These are phyloP conservation scores for Penicillium palitans DNA, from an alignment of 2,329 filamentous ascomycete species.

Conservation along the genomic window DNA sequence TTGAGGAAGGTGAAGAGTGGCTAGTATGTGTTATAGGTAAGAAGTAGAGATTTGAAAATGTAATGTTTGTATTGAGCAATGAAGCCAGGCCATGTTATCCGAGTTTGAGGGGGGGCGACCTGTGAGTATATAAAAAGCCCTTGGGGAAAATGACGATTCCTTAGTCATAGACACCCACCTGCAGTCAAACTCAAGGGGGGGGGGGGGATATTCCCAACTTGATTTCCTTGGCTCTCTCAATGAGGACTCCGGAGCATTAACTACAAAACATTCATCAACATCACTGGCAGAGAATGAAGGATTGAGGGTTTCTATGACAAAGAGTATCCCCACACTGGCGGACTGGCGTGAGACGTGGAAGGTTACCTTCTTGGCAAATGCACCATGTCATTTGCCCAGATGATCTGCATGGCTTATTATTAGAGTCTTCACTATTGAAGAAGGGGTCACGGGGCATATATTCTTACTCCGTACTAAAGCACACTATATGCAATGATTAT, in stretches of 20 bases:
- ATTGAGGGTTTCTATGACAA: conserved; percentile 11
- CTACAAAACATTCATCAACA: not conserved
- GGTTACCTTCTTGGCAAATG: conserved; percentile 14
- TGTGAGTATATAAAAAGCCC: not conserved
- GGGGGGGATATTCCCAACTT: conserved; percentile 7
- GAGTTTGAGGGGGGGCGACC: conserved; percentile 12
- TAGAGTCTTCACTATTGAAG: too few relatives aligned
- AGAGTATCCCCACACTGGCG: conserved; percentile 5
- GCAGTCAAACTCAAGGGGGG: conserved; percentile 13
- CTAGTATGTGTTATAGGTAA: not conserved
- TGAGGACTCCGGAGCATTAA: not conserved
- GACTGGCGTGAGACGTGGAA: not conserved
- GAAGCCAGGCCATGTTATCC: not conserved
- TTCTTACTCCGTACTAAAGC: too few relatives aligned
- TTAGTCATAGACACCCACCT: conserved; percentile 14
- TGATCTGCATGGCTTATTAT: too few relatives aligned
- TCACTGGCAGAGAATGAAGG: not conserved
- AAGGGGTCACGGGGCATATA: too few relatives aligned
- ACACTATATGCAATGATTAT: too few relatives aligned
- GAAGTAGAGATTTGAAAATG: not conserved
- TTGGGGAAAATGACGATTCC: conserved; percentile 5
- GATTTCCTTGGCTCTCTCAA: conserved; percentile 5
- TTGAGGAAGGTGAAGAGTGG: not conserved
- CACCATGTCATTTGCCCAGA: conserved; percentile 1
- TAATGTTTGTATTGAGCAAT: not conserved